Evolutionary conservation across 1,284 basidiomycete genomes (phyloP), one percentile per base, ranked within the genome.

Genomic region (Pterula multifida): DNA sequence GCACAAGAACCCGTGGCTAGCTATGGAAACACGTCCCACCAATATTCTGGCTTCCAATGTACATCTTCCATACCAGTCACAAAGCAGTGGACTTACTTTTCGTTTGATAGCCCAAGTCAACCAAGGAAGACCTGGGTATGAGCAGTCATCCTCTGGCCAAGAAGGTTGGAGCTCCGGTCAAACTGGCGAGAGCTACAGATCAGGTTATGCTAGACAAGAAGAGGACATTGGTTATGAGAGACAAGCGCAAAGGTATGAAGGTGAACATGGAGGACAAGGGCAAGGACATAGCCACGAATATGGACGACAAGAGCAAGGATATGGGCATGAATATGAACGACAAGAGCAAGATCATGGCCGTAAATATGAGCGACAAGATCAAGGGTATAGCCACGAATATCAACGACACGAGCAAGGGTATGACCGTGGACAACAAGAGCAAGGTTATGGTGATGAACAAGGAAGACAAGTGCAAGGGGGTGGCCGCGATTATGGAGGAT

Each of bases 341-440:
- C 19, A 26, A 3, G 47, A 21, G 25, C 12, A 21, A 3, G 11
- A 23, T 21, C 17, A 42, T 6, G 39, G 19, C 9, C 6, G n/a
- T 19, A 42, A n/a, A 3, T 36, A 48, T 36, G 26, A 51, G 45
- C 19, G 50, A 36, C 36, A 56, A 11, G 47, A 47, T 26, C 26
- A 21, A 24, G 21, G 51, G 44, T 53, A 50, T 44, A 4, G 39
- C 11, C 39, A 24, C 39, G 23, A 19, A 24, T 11, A 44, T 17
- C n/a, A 19, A 4, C 6, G 19, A 17, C 45, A 49, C 36, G 24
- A 26, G 46, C 1, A 46, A 49, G 15, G 53, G 51, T 19, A 45
- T 39, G n/a, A 44, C 6, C 49, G 45, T 49, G 28, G 49, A 50
- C 49, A 36, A 58, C 22, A 52, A 49, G 47, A 45, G 45, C 48